Base-by-base conservation (phyloP, 2,329 filamentous ascomycete species). In the Clonostachys rhizophaga region DNA sequence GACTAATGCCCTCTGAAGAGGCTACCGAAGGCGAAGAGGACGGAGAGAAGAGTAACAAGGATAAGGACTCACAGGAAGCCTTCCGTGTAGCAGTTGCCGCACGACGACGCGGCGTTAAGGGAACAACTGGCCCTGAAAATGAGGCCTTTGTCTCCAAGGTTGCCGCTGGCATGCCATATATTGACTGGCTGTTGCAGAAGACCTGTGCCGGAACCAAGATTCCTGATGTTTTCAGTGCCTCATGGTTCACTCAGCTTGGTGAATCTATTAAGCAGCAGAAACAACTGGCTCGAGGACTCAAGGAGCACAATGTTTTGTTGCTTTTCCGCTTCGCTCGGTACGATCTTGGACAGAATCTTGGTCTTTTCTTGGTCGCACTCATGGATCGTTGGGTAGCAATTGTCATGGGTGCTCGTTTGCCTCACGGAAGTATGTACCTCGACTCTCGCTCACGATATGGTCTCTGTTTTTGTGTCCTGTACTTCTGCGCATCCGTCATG, bases 361-460 rank as follows among this genome's bases (percentile, higher is more conserved):
- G 61, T 6, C 57, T 68, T 1, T 68, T 69, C 48, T 53, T 69
- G 16, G 58, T 68, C n/a, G 64, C 64, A 0, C 55, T 69, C 17
- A 61, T 69, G 57, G 65, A 69, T 47, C 58, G 64, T 20, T 69
- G 66, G 66, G 62, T 67, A 33, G 58, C 58, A 42, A 60, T 68
- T 39, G 54, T 58, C 43, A 68, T 66, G 64, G 57, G 58, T 12
- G 59, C 58, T 8, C 54, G 57, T 13, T 52, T 56, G 12, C 55
- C 53, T 2, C 47, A 54, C 8, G 52, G 60, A 16, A 58, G 50
- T 36, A 51, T 67, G 6, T 67, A 67, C 45, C 55, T 53, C 20
- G 53, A 61, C 43, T 52, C 53, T 24, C 58, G 62, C 7, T 60
- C 58, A 7, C 58, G 60, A 30, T 69, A 64, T 42, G 66, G 54